Base-by-base conservation (phyloP, 371 early-diverging fungal genomes). In the Mycotypha africana region DNA sequence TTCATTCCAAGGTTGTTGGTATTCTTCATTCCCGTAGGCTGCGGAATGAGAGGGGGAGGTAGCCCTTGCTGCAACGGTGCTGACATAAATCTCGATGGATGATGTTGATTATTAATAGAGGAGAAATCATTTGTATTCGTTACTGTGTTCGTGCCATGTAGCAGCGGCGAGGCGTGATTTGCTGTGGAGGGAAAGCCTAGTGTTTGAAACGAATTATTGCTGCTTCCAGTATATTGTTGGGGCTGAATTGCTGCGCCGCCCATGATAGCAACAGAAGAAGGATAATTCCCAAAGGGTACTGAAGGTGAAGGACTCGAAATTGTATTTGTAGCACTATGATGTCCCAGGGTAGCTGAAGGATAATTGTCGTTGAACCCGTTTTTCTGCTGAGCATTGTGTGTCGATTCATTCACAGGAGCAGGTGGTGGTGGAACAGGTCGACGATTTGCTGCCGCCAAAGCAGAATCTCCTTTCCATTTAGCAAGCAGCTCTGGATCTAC, bases 401-500 rank as follows among this genome's bases (percentile, higher is more conserved):
- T 36, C 14, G 36, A 22, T 26, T 45, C n/a, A 14, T 23, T 17
- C 1, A 24, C 21, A 3, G 21, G 5, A 31, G 42, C 28, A 16
- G 45, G 40, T n/a, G 42, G 45, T 30, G 48, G 49, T 6, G 62
- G 52, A 14, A 53, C 50, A 4, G 54, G 45, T n/a, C 45, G 37
- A 23, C 19, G 30, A 42, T 60, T 51, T 1, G 50, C 42, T 41
- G 48, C 45, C 25, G 56, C 46, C 24, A 45, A 43, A 1, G 52
- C 34, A 15, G 56, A 38, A 20, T 47, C 44, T 30, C 48, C 59
- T 11, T 58, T 55, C 72, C 68, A 67, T 47, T 63, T 60, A 31
- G 60, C 52, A 5, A 67, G 40, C 17, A 65, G 34, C 16, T 71
- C 52, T 10, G 64, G 47, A 39, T 67, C 62, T 38, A 72, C 56